Base-by-base conservation (phyloP, 805 yeast genomes). In the Candida sithepensis region DNA sequence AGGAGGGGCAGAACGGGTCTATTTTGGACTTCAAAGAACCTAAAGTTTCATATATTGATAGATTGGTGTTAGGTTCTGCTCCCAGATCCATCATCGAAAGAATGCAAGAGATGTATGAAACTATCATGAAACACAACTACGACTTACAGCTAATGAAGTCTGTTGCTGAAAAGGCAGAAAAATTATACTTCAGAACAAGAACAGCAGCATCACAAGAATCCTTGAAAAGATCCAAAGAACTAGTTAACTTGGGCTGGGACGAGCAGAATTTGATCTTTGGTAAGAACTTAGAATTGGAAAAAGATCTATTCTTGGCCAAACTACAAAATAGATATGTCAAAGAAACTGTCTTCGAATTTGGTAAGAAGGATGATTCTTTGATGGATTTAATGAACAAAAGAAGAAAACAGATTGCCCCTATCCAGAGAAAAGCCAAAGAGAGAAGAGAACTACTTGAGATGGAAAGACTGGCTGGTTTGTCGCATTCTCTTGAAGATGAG, bases 341-440 rank as follows among this genome's bases (percentile, higher is more conserved):
- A 58, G 98, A 94, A 63, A 94, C 99, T 0, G 97, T 94, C 3
- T 94, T 94, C 64, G 99, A 94, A 66, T 85, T 90, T 66, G 79
- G 82, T 51, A 80, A 83, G 59, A 76, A 74, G 43, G 88, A 83
- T 54, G 84, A 84, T 53, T 78, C 82, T 43, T 73, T 89, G 61
- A 84, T 87, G 36, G 84, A 84, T 45, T 74, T 94, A 61, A 94
- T 94, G 99, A 77, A 82, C 53, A 81, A 82, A 50, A 75, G 98
- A 72, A 77, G 99, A 64, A 76, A 75, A 50, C 97, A 91, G 64
- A 75, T 92, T 47, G 96, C 96, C 0, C 66, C 57, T 10, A 81
- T 91, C 44, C 96, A 91, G 65, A 74, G 82, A 56, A 78, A 84
- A 56, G 90, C 95, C 0, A 73, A 72, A 51, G 95, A 90, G 63